Conservation (phyloP, 2,329 filamentous ascomycete genomes). For the Neofusicoccum parvum region DNA sequence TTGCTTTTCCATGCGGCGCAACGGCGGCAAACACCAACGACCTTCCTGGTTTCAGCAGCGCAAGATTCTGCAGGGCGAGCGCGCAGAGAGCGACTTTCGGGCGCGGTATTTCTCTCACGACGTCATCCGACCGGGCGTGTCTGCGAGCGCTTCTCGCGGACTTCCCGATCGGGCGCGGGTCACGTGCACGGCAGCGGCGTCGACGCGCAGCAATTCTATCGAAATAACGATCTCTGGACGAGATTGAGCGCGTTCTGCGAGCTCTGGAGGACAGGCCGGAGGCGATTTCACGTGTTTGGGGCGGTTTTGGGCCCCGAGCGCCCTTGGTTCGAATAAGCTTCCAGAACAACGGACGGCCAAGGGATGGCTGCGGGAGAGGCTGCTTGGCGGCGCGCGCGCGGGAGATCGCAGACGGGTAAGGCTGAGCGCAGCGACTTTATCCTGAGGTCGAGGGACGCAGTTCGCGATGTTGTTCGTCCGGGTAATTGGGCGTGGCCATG, state of each 20-base stretch:
- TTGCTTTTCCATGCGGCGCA: constrained; percentile 10
- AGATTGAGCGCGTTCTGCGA: background rate
- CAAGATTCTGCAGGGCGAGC: background rate
- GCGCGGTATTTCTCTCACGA: constrained; percentile 4
- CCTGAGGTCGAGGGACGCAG: background rate
- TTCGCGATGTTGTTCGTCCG: constrained; percentile 17
- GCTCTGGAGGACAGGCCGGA: background rate
- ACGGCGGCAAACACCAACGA: constrained; percentile 9
- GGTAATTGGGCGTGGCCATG: constrained; percentile 5
- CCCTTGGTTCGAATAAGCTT: constrained; percentile 11
- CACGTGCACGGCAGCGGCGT: background rate
- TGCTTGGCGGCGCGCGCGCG: constrained; percentile 4
- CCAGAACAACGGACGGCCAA: background rate
- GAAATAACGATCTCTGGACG: background rate
- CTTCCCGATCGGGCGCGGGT: background rate
- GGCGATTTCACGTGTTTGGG: background rate
- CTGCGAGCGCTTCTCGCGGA: background rate
- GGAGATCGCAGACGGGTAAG: constrained; percentile 14
- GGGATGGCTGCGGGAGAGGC: constrained; percentile 12
- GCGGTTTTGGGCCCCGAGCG: constrained; percentile 2
- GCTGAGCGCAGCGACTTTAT: constrained; percentile 12
- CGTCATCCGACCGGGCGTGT: background rate
- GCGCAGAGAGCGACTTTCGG: background rate
- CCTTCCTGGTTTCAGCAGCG: background rate
- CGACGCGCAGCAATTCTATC: background rate